Evolutionary conservation across 2,329 filamentous ascomycete species (phyloP).

Genomic region (Diplodia seriata): DNA sequence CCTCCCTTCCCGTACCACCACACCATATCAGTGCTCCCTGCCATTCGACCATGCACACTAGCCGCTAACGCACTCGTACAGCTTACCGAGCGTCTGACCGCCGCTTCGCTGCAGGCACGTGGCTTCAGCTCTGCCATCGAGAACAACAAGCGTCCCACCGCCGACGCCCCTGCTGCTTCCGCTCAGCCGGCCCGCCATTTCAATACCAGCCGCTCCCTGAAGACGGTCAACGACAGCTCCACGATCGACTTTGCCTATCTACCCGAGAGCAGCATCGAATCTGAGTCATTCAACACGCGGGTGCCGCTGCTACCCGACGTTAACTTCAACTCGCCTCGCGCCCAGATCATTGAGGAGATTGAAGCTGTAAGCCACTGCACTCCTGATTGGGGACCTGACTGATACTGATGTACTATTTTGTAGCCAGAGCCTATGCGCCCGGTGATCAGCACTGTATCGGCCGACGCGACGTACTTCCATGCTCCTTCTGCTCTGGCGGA

Average conservation of each 20-base stretch:
- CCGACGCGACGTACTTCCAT: slow-evolving; percentile 55
- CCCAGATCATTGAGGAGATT: slow-evolving; percentile 19
- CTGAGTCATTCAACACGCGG: slow-evolving; percentile 51
- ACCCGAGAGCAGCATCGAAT: slow-evolving; percentile 59
- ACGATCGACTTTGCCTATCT: slow-evolving; percentile 70
- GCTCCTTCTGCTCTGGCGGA: slow-evolving; percentile 62
- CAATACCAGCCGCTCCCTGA: slow-evolving; percentile 66
- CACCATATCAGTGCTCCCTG: background rate
- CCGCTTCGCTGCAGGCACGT: slow-evolving; percentile 58
- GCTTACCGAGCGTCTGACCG: slow-evolving; percentile 61
- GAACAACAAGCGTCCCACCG: slow-evolving; percentile 52
- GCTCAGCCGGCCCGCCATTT: slow-evolving; percentile 58
- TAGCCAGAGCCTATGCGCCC: slow-evolving; percentile 59
- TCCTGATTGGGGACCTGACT: background rate
- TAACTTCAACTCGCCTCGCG: slow-evolving; percentile 19
- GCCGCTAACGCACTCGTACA: slow-evolving; percentile 38
- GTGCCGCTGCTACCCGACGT: slow-evolving; percentile 57
- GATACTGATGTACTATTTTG: slow-evolving; percentile 28
- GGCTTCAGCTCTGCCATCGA: slow-evolving; percentile 63
- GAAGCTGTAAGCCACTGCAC: background rate
- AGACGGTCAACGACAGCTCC: slow-evolving; percentile 64
- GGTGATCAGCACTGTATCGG: slow-evolving; percentile 62
- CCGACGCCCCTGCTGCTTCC: slow-evolving; percentile 39
- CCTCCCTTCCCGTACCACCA: slow-evolving; percentile 12
- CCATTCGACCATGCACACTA: background rate